Percentiles rank a stretch among this genome's conserved stretches.
Evolutionary conservation across 768 basidiomycete species (phyloP).

Genomic region (Rhizopogon vinicolor): DNA sequence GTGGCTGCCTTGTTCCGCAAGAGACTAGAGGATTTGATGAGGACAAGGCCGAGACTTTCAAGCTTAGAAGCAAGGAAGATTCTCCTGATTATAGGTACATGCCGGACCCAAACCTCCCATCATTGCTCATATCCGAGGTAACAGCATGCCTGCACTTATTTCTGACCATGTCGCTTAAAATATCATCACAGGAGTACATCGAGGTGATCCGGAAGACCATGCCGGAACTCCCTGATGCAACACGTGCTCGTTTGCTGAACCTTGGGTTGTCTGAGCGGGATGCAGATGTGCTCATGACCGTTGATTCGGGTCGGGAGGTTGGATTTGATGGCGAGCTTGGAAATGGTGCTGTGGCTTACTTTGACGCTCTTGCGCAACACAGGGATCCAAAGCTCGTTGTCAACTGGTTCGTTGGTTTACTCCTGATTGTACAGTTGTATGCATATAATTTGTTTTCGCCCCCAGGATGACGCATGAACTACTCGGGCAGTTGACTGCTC

Average conservation of each 20-base stretch:
- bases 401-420: conserved; percentile 65
- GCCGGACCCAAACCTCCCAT: conserved; percentile 93
- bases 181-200: conserved; percentile 54
- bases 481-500: conserved; percentile 67
- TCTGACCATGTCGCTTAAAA: background rate
- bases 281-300: conserved; percentile 66
- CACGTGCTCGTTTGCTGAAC: conserved; percentile 49
- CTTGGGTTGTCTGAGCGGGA: conserved; percentile 60
- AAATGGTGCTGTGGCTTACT: conserved; percentile 67
- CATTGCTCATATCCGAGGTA: conserved; percentile 55
- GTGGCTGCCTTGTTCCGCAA: conserved; percentile 49
- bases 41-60: conserved; percentile 73
- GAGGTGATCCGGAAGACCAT: conserved; percentile 44
- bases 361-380: conserved; percentile 57
- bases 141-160: conserved; percentile 8
- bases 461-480: conserved; percentile 86
- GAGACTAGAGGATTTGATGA: conserved; percentile 94
- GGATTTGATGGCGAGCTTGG: conserved; percentile 53
- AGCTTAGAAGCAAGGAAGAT: conserved; percentile 85
- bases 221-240: conserved; percentile 74
- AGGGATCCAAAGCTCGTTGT: conserved; percentile 67
- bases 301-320: conserved; percentile 65
- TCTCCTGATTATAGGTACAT: conserved; percentile 97
- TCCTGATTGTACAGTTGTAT: background rate
- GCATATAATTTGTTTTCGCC: background rate